These are phyloP conservation scores for Thielaviopsis euricoi DNA, from an alignment of 2,329 filamentous ascomycete genomes.

Conservation along the genomic window DNA sequence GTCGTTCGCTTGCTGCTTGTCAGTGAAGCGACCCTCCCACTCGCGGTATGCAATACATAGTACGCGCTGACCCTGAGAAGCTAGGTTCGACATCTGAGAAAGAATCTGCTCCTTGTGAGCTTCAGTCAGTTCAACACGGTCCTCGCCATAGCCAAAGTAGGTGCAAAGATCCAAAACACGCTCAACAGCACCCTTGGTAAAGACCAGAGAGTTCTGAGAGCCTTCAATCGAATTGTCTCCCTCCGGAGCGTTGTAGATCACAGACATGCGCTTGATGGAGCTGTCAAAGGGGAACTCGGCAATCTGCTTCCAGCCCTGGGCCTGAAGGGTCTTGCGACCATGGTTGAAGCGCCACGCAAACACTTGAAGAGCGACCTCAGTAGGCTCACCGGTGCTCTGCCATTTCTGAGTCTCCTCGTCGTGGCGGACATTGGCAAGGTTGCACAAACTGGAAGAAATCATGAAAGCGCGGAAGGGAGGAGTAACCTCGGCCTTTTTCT, in stretches of 20 bases:
- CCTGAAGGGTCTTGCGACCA: slow-evolving; percentile 36
- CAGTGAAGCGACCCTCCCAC: slow-evolving; percentile 31
- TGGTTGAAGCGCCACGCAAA: slow-evolving; percentile 52
- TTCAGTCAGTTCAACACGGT: slow-evolving; percentile 30
- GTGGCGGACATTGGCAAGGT: slow-evolving; percentile 41
- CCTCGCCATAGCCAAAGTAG: slow-evolving; percentile 26
- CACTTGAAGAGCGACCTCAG: slow-evolving; percentile 62
- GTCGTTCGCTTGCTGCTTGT: slow-evolving; percentile 18
- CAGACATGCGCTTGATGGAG: slow-evolving; percentile 64
- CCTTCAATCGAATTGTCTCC: slow-evolving; percentile 23
- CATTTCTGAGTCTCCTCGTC: slow-evolving; percentile 39
- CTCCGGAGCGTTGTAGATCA: slow-evolving; percentile 44
- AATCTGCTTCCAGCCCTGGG: slow-evolving; percentile 41
- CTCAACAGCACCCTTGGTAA: slow-evolving; percentile 47
- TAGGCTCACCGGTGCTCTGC: slow-evolving; percentile 54
- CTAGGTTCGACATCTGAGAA: slow-evolving; percentile 40
- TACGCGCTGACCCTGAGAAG: slow-evolving; percentile 53
- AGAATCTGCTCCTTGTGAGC: slow-evolving; percentile 33
- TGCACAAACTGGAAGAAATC: slow-evolving; percentile 45
- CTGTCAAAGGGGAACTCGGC: slow-evolving; percentile 69
- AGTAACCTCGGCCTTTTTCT: slow-evolving; percentile 27
- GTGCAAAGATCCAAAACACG: slow-evolving; percentile 40
- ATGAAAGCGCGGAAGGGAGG: slow-evolving; percentile 35
- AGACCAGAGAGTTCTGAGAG: slow-evolving; percentile 31
- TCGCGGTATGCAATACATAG: slow-evolving; percentile 53